Evolutionary conservation across 192 early-diverging fungal genomes (phyloP).

Genomic region (Gigaspora rosea): DNA sequence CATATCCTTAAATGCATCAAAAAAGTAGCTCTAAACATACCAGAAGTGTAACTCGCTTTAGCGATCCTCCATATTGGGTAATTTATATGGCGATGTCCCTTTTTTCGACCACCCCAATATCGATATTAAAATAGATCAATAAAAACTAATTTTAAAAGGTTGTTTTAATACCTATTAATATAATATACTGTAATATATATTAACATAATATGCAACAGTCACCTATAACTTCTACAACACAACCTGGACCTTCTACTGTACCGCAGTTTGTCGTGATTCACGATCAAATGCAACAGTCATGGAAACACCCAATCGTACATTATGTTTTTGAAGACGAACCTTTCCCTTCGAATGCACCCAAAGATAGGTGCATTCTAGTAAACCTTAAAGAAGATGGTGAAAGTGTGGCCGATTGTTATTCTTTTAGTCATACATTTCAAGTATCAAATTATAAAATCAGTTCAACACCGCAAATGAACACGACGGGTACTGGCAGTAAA

Average conservation of each 20-base stretch:
- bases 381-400: slow-evolving; percentile 38
- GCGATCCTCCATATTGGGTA: no score
- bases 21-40: no score
- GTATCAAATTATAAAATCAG: slow-evolving; percentile 38
- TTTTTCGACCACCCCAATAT: no score
- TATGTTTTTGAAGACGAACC: slow-evolving; percentile 51
- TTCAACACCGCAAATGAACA: slow-evolving; percentile 33
- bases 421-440: slow-evolving; percentile 48
- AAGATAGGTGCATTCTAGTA: slow-evolving; percentile 41
- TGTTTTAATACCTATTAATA: no score
- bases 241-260: slow-evolving; percentile 31
- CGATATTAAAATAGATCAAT: no score
- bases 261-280: slow-evolving; percentile 51
- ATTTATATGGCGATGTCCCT: no score
- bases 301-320: slow-evolving; percentile 46
- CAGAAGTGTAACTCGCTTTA: no score
- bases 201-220: neutral
- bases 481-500: slow-evolving; percentile 13
- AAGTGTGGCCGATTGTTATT: slow-evolving; percentile 32
- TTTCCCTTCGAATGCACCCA: slow-evolving; percentile 38
- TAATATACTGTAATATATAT: neutral
- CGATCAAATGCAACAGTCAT: slow-evolving; percentile 41
- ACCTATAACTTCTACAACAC: slow-evolving; percentile 1
- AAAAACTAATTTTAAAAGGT: no score
- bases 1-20: no score